phyloP scores from a whole-genome alignment of 2,329 filamentous ascomycete species.

The Fusarium marasasianum region DNA sequence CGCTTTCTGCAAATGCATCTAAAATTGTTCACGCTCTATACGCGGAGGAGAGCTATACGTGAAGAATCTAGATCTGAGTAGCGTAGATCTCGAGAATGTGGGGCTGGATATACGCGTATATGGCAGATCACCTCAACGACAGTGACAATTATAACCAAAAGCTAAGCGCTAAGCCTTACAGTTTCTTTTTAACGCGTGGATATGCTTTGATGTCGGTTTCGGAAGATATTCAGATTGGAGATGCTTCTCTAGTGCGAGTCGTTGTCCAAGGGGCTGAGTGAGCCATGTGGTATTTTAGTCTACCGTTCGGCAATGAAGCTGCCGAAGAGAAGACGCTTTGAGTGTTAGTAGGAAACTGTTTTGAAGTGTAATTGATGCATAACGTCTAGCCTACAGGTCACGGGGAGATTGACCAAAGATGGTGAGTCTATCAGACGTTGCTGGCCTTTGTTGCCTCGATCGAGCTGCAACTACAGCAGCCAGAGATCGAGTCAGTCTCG shows the following conservation, averaged over 20 bases:
- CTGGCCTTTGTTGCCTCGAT: neutral
- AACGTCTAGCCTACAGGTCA: neutral
- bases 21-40: conserved; percentile 11
- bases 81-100: conserved; percentile 1
- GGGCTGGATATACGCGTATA: conserved; percentile 27
- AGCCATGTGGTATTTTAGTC: neutral
- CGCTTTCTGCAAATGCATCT: neutral
- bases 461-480: neutral
- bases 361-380: neutral
- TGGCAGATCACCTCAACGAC: neutral
- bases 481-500: neutral
- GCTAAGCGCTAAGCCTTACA: conserved; percentile 28
- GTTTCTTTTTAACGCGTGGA: neutral
- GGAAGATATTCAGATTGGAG: neutral
- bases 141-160: neutral
- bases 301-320: neutral
- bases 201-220: neutral
- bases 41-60: conserved; percentile 17
- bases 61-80: neutral
- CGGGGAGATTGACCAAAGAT: neutral
- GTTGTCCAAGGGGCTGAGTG: neutral
- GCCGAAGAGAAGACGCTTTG: neutral
- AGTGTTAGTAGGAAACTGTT: neutral
- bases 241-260: neutral
- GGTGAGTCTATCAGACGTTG: neutral